These are phyloP conservation scores for Heliamphora pulchella DNA, from an alignment of 179 eudicot species.

Conservation along the genomic window DNA sequence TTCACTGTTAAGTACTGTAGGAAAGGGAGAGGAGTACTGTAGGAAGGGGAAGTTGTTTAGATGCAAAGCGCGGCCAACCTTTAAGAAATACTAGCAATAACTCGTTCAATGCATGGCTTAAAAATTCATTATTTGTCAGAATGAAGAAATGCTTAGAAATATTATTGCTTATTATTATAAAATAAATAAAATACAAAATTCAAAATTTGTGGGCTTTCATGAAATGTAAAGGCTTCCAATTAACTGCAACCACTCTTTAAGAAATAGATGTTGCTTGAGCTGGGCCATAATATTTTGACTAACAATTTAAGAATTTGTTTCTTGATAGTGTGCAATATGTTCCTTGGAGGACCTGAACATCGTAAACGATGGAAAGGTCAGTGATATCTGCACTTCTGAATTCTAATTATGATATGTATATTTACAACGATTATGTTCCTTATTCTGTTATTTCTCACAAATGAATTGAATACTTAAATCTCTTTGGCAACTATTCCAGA, in stretches of 20 bases:
- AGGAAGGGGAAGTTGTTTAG: background rate
- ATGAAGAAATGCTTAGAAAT: conserved; percentile 17
- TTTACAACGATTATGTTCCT: background rate
- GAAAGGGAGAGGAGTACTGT: background rate
- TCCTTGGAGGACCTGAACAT: conserved; percentile 71
- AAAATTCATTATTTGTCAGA: background rate
- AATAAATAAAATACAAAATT: background rate
- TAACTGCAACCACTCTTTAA: background rate
- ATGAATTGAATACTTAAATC: background rate
- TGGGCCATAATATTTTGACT: conserved; percentile 10
- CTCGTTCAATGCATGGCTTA: background rate
- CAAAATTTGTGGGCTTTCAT: conserved; percentile 14
- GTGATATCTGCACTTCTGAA: conserved; percentile 13
- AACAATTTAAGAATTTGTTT: conserved; percentile 14
- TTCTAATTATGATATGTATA: background rate
- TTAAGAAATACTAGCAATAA: background rate
- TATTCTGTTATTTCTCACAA: background rate
- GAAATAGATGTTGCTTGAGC: conserved; percentile 33
- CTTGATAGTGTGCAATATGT: conserved; percentile 72
- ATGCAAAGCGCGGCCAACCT: background rate
- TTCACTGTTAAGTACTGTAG: background rate
- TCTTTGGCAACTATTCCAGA: background rate
- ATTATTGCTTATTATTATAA: background rate
- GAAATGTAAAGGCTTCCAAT: conserved; percentile 21
- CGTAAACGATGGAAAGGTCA: conserved; percentile 70